These are phyloP conservation scores for Gautieria morchelliformis DNA, from an alignment of 768 basidiomycete genomes.

Conservation along the genomic window DNA sequence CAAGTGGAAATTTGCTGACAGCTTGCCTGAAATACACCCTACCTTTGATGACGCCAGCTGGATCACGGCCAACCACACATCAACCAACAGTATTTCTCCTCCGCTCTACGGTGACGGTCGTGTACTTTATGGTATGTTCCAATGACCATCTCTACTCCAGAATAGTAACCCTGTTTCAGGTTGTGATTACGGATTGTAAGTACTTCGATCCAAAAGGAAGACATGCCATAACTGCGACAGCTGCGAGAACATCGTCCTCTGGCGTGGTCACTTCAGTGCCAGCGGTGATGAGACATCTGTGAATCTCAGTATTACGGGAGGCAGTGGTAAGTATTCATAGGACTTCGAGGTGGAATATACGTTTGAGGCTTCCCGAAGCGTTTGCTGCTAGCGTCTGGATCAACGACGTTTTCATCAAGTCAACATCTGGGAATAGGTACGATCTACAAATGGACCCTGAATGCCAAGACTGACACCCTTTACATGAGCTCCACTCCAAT, in stretches of 20 bases:
- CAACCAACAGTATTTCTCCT: slow-evolving; percentile 61
- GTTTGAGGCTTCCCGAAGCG: slow-evolving; percentile 27
- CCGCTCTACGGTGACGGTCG: slow-evolving; percentile 67
- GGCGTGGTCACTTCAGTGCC: slow-evolving; percentile 71
- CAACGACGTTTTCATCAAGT: slow-evolving; percentile 60
- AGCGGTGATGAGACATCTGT: slow-evolving; percentile 48
- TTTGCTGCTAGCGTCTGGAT: slow-evolving; percentile 81
- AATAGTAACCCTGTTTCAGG: neutral
- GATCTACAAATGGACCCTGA: neutral
- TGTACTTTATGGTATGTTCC: slow-evolving; percentile 51
- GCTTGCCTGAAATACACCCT: slow-evolving; percentile 56
- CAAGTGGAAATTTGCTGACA: slow-evolving; percentile 69
- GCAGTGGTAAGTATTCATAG: slow-evolving; percentile 34
- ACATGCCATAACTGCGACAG: slow-evolving; percentile 26
- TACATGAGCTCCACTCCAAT: neutral
- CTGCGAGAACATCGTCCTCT: slow-evolving; percentile 75
- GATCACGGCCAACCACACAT: slow-evolving; percentile 59
- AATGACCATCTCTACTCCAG: no score
- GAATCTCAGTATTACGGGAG: slow-evolving; percentile 55
- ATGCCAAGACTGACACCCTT: neutral
- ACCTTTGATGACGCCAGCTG: slow-evolving; percentile 56
- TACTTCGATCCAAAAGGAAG: neutral
- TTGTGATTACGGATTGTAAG: slow-evolving; percentile 81
- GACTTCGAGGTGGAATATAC: neutral
- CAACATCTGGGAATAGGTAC: slow-evolving; percentile 51